Percentiles rank a stretch among this genome's conserved stretches.
phyloP scores from a whole-genome alignment of 805 yeast species.

The Ascoidea asiatica region DNA sequence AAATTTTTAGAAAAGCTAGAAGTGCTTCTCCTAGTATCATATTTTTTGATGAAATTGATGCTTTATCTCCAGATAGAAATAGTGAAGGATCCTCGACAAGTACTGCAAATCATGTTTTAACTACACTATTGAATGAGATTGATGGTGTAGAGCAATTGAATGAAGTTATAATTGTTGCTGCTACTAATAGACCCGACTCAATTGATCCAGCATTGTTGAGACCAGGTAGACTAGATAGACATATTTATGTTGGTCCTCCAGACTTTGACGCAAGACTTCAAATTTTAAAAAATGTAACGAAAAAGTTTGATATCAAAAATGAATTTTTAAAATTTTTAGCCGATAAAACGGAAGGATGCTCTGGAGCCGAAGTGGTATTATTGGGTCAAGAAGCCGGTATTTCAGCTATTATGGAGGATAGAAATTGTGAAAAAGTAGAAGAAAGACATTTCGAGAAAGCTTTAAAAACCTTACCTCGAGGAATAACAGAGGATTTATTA shows the following conservation, averaged over 20 bases:
- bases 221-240: conserved; percentile 93
- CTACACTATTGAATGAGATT: conserved; percentile 84
- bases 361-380: conserved; percentile 92
- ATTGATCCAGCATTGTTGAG: conserved; percentile 88
- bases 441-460: conserved; percentile 64
- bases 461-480: conserved; percentile 49
- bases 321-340: conserved; percentile 38
- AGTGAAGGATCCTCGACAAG: conserved; percentile 46
- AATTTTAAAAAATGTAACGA: conserved; percentile 58
- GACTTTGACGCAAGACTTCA: conserved; percentile 68
- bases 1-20: conserved; percentile 83
- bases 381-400: conserved; percentile 93
- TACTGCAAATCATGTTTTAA: conserved; percentile 74
- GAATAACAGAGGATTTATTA: conserved; percentile 79
- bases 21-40: conserved; percentile 92
- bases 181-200: conserved; percentile 89
- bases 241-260: conserved; percentile 88
- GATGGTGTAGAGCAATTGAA: conserved; percentile 94
- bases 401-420: conserved; percentile 78
- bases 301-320: conserved; percentile 40
- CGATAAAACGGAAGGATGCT: conserved; percentile 68
- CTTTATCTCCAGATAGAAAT: conserved; percentile 63
- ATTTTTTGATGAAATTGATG: conserved; percentile 95
- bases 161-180: conserved; percentile 90
- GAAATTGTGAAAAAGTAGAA: conserved; percentile 37